Evolutionary conservation across 306 rosid genomes (phyloP).

Genomic region (Sesbania bispinosa): DNA sequence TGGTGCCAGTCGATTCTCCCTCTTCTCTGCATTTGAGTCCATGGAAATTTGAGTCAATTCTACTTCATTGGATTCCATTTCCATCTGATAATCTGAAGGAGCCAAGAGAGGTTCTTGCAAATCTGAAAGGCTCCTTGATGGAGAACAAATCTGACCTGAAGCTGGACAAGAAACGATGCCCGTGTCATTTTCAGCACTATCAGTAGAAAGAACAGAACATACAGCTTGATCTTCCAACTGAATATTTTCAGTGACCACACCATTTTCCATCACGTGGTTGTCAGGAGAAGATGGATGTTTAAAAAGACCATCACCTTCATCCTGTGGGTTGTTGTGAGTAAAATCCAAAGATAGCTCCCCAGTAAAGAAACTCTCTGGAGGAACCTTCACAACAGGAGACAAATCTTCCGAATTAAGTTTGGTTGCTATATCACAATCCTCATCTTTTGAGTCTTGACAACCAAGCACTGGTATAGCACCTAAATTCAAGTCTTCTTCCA

Average conservation of each 20-base stretch:
- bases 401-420: constrained; percentile 28
- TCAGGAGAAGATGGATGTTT: constrained; percentile 35
- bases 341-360: constrained; percentile 30
- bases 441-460: constrained; percentile 30
- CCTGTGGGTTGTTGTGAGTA: constrained; percentile 31
- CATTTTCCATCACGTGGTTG: constrained; percentile 32
- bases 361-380: constrained; percentile 24
- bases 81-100: constrained; percentile 32
- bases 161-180: constrained; percentile 27
- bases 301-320: constrained; percentile 38
- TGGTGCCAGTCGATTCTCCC: constrained; percentile 27
- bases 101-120: constrained; percentile 33
- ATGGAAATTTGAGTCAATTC: constrained; percentile 34
- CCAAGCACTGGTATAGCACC: constrained; percentile 27
- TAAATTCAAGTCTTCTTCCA: constrained; percentile 34
- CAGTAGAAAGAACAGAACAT: constrained; percentile 23
- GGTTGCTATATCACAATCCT: constrained; percentile 25
- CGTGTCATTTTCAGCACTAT: constrained; percentile 20
- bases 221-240: constrained; percentile 29
- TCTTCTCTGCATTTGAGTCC: constrained; percentile 32
- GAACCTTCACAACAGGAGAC: constrained; percentile 31
- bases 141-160: constrained; percentile 34
- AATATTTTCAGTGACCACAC: constrained; percentile 25
- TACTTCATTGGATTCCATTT: constrained; percentile 35
- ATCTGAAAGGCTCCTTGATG: constrained; percentile 30